Evolutionary conservation across 192 early-diverging fungal genomes (phyloP).

Genomic region (Chytriomyces sp.): DNA sequence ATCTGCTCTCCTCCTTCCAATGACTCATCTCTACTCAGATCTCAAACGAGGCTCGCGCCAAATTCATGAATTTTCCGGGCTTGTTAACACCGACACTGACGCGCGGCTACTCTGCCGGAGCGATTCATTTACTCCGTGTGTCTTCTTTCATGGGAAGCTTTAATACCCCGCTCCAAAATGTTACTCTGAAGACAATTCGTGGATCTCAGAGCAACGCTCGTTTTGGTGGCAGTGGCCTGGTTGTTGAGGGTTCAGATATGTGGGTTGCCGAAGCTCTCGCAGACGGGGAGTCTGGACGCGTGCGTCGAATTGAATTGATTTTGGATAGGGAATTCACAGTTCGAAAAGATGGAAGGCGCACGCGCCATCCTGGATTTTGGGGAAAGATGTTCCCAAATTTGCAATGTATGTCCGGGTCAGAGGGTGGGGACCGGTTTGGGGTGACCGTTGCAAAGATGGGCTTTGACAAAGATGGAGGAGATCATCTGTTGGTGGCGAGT

Average conservation of each 20-base stretch:
- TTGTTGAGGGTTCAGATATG: conserved; percentile 4
- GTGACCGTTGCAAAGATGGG: conserved; percentile 5
- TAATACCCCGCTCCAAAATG: neutral
- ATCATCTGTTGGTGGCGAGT: conserved; percentile 12
- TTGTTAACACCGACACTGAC: conserved; percentile 9
- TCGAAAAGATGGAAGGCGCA: neutral
- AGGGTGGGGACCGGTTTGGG: conserved; percentile 8
- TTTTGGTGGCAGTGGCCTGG: conserved; percentile 12
- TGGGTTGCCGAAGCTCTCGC: conserved; percentile 16
- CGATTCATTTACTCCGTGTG: conserved; percentile 2
- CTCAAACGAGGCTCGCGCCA: neutral
- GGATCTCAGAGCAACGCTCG: conserved; percentile 20
- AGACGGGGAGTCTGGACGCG: conserved; percentile 18
- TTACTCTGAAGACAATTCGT: neutral
- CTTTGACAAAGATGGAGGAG: conserved; percentile 17
- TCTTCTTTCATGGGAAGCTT: neutral
- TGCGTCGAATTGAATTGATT: neutral
- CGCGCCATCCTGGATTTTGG: neutral
- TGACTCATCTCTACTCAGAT: neutral
- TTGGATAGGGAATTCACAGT: neutral
- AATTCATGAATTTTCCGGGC: conserved; percentile 36
- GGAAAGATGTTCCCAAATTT: conserved; percentile 4
- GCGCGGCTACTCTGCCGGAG: conserved; percentile 18
- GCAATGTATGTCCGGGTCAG: neutral
- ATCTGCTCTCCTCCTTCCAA: no score